These are phyloP conservation scores for Anthracocystis panici-leucophaei DNA, from an alignment of 1,284 basidiomycete species.

Conservation along the genomic window DNA sequence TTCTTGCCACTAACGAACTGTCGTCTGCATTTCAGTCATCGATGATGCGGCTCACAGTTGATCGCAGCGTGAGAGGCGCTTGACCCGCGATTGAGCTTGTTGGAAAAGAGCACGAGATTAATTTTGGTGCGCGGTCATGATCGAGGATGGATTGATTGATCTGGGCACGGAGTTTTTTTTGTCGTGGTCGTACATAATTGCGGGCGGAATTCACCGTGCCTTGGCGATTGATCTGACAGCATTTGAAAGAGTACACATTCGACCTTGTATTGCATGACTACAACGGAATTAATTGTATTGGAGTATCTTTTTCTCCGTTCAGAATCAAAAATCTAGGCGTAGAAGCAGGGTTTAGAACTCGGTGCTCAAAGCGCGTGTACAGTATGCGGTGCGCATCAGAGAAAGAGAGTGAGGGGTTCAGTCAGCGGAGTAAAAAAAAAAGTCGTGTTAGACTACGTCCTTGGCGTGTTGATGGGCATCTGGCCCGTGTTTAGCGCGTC, in stretches of 20 bases:
- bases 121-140: not conserved
- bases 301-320: not conserved
- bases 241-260: not conserved
- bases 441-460: constrained; percentile 10
- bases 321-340: constrained; percentile 2
- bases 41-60: no score
- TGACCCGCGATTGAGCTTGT: no score
- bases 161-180: constrained; percentile 9
- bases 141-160: not conserved
- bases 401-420: not conserved
- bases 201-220: not conserved
- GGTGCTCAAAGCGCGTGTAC: constrained; percentile 4
- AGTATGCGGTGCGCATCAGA: no score
- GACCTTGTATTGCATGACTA: not conserved
- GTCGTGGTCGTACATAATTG: not conserved
- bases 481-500: not conserved
- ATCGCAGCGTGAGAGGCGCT: no score
- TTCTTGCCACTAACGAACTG: no score
- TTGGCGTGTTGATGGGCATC: not conserved
- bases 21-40: no score
- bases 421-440: constrained; percentile 8
- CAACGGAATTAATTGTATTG: not conserved
- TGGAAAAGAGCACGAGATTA: constrained; percentile 1
- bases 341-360: constrained; percentile 11
- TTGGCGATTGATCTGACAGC: constrained; percentile 5